Conservation (phyloP, 495 filamentous ascomycete genomes). For the Rusavskia elegans region DNA sequence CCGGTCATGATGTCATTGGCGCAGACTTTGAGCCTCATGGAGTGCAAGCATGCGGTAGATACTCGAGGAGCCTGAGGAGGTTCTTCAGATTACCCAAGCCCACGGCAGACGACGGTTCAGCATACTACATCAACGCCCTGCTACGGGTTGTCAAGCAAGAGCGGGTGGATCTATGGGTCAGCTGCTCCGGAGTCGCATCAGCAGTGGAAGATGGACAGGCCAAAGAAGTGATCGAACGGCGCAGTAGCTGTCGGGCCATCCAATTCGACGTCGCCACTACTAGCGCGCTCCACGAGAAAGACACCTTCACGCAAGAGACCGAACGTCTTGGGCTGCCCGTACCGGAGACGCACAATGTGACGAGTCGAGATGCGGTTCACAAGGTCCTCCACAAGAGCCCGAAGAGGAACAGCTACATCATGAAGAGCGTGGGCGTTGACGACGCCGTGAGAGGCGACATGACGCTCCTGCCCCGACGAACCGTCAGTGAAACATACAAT, state of each 20-base stretch:
- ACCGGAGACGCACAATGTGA: conserved; percentile 42
- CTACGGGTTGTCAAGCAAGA: conserved; percentile 42
- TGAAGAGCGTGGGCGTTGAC: conserved; percentile 41
- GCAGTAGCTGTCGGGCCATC: conserved; percentile 43
- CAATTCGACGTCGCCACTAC: conserved; percentile 35
- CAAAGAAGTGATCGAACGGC: conserved; percentile 40
- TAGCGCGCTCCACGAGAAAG: conserved; percentile 36
- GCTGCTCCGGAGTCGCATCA: conserved; percentile 44
- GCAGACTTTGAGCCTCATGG: conserved; percentile 47
- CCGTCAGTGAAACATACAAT: conserved; percentile 33
- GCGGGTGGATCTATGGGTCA: conserved; percentile 56
- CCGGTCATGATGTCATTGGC: conserved; percentile 57
- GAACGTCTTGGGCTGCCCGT: conserved; percentile 33
- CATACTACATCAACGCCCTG: conserved; percentile 32
- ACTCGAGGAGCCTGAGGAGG: conserved; percentile 27
- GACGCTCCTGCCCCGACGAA: conserved; percentile 39
- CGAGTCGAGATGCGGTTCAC: conserved; percentile 36
- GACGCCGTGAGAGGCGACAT: conserved; percentile 26
- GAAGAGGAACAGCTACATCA: conserved; percentile 36
- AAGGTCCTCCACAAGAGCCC: conserved; percentile 34
- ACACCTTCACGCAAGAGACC: conserved; percentile 41
- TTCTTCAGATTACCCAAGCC: conserved; percentile 38
- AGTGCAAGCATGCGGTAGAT: conserved; percentile 22
- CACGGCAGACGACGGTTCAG: conserved; percentile 7
- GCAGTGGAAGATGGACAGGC: conserved; percentile 48